These are phyloP conservation scores for Bipolaris oryzae DNA, from an alignment of 2,329 filamentous ascomycete genomes.

Conservation along the genomic window DNA sequence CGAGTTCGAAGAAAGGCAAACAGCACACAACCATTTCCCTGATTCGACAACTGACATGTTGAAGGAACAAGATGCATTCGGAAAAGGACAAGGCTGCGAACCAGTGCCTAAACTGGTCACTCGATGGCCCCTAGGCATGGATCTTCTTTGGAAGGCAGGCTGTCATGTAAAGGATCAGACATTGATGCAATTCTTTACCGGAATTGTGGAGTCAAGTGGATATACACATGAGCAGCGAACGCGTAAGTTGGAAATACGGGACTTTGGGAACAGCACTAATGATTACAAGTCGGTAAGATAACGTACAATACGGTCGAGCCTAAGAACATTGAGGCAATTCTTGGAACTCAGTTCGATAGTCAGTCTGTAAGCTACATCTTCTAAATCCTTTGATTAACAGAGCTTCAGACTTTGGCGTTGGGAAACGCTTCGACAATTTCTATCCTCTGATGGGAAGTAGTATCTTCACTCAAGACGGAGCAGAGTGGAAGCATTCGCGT, in stretches of 20 bases:
- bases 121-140: neutral
- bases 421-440: constrained; percentile 3
- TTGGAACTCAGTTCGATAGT: neutral
- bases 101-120: neutral
- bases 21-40: neutral
- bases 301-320: constrained; percentile 1
- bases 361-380: neutral
- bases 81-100: neutral
- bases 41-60: neutral
- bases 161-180: neutral
- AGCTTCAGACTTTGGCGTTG: constrained; percentile 13
- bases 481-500: constrained; percentile 36
- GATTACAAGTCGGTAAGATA: neutral
- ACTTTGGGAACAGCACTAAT: neutral
- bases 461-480: constrained; percentile 29
- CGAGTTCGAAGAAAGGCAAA: neutral
- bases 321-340: neutral
- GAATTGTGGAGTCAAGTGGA: neutral
- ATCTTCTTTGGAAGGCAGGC: neutral
- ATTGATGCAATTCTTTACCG: neutral
- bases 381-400: neutral
- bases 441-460: constrained; percentile 17
- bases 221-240: neutral
- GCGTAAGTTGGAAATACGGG: neutral
- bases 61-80: neutral